Evolutionary conservation across 768 basidiomycete species (phyloP).

Genomic region (Phlebiopsis flavidoalba): DNA sequence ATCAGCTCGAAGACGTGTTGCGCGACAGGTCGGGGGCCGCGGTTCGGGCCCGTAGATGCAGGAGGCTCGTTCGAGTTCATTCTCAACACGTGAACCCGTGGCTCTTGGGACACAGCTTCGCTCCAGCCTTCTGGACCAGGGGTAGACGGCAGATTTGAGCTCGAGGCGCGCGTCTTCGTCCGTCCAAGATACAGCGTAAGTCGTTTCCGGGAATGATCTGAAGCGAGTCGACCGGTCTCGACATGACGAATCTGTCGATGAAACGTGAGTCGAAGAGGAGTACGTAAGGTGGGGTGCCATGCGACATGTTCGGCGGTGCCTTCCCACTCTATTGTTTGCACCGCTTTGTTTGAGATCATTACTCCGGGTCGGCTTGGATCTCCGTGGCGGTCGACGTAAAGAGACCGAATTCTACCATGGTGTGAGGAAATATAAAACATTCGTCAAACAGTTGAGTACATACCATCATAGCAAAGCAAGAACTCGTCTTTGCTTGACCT

Average conservation of each 20-base stretch:
- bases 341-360: constrained; percentile 50
- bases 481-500: constrained; percentile 84
- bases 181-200: constrained; percentile 88
- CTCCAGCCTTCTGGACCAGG: constrained; percentile 44
- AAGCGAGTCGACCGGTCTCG: constrained; percentile 43
- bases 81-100: constrained; percentile 79
- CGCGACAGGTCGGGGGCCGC: constrained; percentile 43
- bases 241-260: constrained; percentile 87
- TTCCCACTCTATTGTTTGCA: constrained; percentile 89
- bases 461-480: constrained; percentile 84
- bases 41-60: constrained; percentile 24
- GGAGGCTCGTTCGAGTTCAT: constrained; percentile 54
- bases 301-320: constrained; percentile 86
- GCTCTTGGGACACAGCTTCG: constrained; percentile 61
- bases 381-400: constrained; percentile 92
- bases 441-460: neutral
- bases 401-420: constrained; percentile 67
- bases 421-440: neutral
- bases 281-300: constrained; percentile 84
- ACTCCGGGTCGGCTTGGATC: constrained; percentile 26
- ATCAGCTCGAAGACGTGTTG: constrained; percentile 79
- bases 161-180: constrained; percentile 43
- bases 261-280: constrained; percentile 86
- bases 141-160: constrained; percentile 20
- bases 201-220: constrained; percentile 83